Percentiles rank a stretch among this genome's conserved stretches.
These are phyloP conservation scores for Umbelopsis sp. DNA, from an alignment of 192 early-diverging fungal species.

Conservation along the genomic window DNA sequence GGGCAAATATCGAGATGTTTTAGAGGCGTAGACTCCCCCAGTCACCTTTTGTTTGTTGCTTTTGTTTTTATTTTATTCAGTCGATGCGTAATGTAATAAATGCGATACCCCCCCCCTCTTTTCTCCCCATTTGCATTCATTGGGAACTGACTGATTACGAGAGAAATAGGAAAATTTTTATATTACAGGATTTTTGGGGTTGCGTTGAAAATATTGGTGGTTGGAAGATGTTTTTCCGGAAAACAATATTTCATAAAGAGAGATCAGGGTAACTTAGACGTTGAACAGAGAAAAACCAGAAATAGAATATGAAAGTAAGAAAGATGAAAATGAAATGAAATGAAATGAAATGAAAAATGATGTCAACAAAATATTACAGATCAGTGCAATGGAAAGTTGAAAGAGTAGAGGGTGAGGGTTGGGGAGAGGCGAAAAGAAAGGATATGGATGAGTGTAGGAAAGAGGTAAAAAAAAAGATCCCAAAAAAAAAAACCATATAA, in stretches of 20 bases:
- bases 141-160: neutral
- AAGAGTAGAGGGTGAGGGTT: neutral
- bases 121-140: neutral
- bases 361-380: slow-evolving; percentile 7
- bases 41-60: neutral
- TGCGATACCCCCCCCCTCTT: neutral
- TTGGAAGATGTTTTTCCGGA: neutral
- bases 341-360: neutral
- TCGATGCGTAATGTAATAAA: neutral
- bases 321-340: neutral
- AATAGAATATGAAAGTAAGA: neutral
- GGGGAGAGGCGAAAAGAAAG: neutral
- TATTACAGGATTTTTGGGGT: neutral
- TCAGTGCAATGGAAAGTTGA: neutral
- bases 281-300: neutral
- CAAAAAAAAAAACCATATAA: neutral
- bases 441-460: neutral
- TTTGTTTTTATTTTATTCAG: no score
- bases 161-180: neutral
- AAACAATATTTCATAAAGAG: neutral
- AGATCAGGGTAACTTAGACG: neutral
- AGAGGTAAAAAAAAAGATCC: neutral
- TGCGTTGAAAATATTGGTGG: neutral
- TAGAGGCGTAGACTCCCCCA: neutral
- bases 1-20: neutral